These are phyloP conservation scores for Aspergillus pseudoterreus DNA, from an alignment of 2,329 filamentous ascomycete species.

Conservation along the genomic window DNA sequence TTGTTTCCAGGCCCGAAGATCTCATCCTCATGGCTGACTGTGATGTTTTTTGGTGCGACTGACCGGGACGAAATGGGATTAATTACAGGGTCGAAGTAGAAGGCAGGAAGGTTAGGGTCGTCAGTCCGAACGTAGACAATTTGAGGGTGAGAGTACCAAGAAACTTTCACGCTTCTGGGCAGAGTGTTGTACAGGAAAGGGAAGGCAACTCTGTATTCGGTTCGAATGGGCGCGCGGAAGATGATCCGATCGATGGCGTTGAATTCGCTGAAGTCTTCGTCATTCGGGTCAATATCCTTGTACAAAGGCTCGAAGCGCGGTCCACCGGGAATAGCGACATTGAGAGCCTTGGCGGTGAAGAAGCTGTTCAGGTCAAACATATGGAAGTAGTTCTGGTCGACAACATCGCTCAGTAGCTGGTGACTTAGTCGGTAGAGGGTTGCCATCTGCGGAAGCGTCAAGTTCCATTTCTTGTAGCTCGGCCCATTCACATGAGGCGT, in stretches of 20 bases:
- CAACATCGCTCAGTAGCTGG: conserved; percentile 83
- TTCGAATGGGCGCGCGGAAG: conserved; percentile 90
- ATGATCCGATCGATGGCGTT: conserved; percentile 99
- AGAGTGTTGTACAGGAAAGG: conserved; percentile 96
- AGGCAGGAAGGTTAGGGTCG: conserved; percentile 84
- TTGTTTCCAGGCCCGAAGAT: conserved; percentile 80
- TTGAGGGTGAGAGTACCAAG: conserved; percentile 92
- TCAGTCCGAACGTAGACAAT: conserved; percentile 86
- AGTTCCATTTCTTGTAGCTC: conserved; percentile 95
- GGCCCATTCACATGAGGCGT: conserved; percentile 93
- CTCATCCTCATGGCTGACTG: conserved; percentile 86
- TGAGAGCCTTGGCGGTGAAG: conserved; percentile 91
- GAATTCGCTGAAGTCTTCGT: conserved; percentile 99
- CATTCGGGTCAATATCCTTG: conserved; percentile 97
- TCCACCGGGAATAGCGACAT: conserved; percentile 95
- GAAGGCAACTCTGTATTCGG: conserved; percentile 91
- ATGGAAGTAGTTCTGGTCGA: conserved; percentile 96
- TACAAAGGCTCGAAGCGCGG: conserved; percentile 95
- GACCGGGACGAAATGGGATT: conserved; percentile 96
- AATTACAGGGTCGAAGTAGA: conserved; percentile 97
- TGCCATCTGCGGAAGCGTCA: conserved; percentile 92
- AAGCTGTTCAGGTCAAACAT: conserved; percentile 96
- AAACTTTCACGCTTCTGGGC: conserved; percentile 85
- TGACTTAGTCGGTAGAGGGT: conserved; percentile 88
- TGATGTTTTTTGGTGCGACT: conserved; percentile 91